Base-by-base conservation (phyloP, 192 early-diverging fungal species). In the Chytriomyces confervae region DNA sequence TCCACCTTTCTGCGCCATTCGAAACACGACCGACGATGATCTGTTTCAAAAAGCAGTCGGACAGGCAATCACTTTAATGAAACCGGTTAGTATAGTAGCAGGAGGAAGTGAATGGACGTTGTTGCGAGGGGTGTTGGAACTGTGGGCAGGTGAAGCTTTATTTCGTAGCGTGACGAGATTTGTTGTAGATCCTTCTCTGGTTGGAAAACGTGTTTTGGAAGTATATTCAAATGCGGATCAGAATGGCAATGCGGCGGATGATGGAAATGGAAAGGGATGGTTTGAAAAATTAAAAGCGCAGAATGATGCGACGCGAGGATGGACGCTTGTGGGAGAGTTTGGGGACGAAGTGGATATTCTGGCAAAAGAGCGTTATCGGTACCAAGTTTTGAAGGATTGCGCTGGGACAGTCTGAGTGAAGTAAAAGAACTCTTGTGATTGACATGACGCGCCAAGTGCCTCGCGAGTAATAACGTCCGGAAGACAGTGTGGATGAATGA, bases 101-200 rank as follows among this genome's bases (percentile, higher is more conserved):
- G 27, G 5, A 8, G 61, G 46, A 18, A 24, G 18, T 4, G 75
- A 10, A 68, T 13, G 20, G 13, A 11, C 10, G 2, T 16, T 65
- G 11, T 73, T 50, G 20, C 29, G 64, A n/a, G 70, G 62, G 23
- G 23, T 50, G 1, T 8, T 61, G 69, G 60, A 63, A 36, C 6
- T 73, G 51, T 72, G 77, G 67, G 10, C 44, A 20, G 51, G 50
- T 69, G 77, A 80, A 53, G n/a, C 10, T 27, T 29, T 29, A 46
- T 83, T 83, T 73, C 23, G 61, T 11, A 13, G 13, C 5, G 61
- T 77, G 3, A 79, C 82, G 50, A 57, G 62, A 36, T 83, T 83
- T 50, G 69, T 62, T 24, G 29, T 79, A 50, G 78, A 83, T 62
- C 82, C 82, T 66, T 77, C 72, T 77, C 62, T 23, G 13, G 69